A percentile compares a stretch with the other conserved stretches of the same genome.
These are phyloP conservation scores for Lonicera japonica DNA, from an alignment of 129 eudicot species.

Conservation along the genomic window DNA sequence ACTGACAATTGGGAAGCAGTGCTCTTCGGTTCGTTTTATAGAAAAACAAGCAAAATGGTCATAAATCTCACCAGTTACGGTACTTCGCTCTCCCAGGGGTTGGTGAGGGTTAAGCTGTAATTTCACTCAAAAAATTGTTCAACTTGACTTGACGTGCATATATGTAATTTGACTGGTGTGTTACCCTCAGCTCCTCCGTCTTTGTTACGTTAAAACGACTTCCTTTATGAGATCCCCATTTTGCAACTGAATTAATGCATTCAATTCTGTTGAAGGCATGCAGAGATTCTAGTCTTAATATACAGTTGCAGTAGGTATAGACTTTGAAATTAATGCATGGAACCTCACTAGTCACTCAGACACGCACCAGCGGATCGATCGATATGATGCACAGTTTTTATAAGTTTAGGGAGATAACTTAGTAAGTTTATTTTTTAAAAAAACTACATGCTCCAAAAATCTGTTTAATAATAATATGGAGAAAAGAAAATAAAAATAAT, in stretches of 20 bases:
- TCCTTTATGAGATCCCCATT: neutral
- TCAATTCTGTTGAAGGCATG: no score
- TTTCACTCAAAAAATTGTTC: neutral
- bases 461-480: no score
- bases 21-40: neutral
- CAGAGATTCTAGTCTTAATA: no score
- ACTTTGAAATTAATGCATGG: neutral
- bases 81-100: neutral
- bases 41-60: neutral
- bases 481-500: no score
- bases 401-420: no score
- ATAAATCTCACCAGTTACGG: neutral
- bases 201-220: constrained; percentile 8
- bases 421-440: no score
- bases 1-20: no score
- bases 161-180: neutral
- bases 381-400: no score
- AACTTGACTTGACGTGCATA: neutral
- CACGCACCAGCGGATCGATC: no score
- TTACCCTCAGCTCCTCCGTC: neutral
- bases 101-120: constrained; percentile 3
- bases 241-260: neutral
- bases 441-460: no score
- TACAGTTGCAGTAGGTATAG: neutral
- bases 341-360: no score